Base-by-base conservation (phyloP, 805 yeast species). In the Hanseniaspora hatyaiensis region DNA sequence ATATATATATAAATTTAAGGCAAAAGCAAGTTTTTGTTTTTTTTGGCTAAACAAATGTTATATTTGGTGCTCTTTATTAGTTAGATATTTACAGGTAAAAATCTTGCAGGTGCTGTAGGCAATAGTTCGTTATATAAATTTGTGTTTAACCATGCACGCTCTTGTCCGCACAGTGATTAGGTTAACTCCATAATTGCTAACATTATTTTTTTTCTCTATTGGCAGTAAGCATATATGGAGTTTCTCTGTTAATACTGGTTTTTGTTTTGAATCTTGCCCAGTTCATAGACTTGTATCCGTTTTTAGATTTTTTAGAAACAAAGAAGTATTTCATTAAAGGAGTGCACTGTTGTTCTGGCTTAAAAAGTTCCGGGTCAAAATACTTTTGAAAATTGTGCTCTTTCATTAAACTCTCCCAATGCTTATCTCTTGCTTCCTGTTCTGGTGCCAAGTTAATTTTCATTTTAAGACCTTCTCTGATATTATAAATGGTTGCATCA, bases 401-500 rank as follows among this genome's bases (percentile, higher is more conserved):
- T 22, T 44, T 30, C 36, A 36, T 36, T 23, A 44, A 23, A 8
- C n/a, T 30, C 8, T 18, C 36, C 48, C 40, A 44, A 12, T 34
- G 19, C 2, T 11, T 23, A 19, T 34, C 48, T 23, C 32, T 36
- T 8, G 23, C 28, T 9, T 44, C 36, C 6, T 23, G 4, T 20
- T 28, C 31, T 20, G 34, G 30, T 6, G 11, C 18, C 15, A 43
- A 22, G 59, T 58, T 51, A 76, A 62, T 8, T 77, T 80, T 15
- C 70, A 58, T 54, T 73, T 75, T 36, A 11, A 44, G 16, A 6
- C 48, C 48, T 36, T 44, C 48, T 44, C 48, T 44, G 19, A 87
- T 69, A 6, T 74, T 72, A 41, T 77, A 80, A 51, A 92, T 75
- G 54, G 82, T 88, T 15, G 71, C 58, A 67, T 92, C 98, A 43